A percentile compares a stretch with the other conserved stretches of the same genome.
These are phyloP conservation scores for Pseudognaphalium luteoalbum DNA, from an alignment of 129 eudicot genomes.

Conservation along the genomic window DNA sequence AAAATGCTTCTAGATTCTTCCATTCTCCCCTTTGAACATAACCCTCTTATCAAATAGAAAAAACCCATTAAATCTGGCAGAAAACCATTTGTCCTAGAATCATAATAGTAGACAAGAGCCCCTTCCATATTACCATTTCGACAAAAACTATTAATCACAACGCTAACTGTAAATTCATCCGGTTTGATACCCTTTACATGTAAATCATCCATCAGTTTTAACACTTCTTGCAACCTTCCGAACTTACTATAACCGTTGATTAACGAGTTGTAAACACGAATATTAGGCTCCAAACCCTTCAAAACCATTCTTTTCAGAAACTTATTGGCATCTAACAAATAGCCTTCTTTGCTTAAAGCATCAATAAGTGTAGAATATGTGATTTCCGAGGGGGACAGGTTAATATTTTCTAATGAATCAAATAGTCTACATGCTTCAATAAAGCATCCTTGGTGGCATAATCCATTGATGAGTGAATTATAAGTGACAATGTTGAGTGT, in stretches of 20 bases:
- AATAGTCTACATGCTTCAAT: slow-evolving; percentile 85
- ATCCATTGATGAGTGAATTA: slow-evolving; percentile 70
- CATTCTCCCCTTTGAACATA: slow-evolving; percentile 90
- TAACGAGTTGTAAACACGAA: slow-evolving; percentile 66
- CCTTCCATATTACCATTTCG: slow-evolving; percentile 82
- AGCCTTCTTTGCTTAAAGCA: slow-evolving; percentile 68
- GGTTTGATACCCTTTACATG: slow-evolving; percentile 51
- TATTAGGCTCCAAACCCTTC: slow-evolving; percentile 53
- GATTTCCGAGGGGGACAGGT: slow-evolving; percentile 62
- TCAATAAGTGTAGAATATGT: slow-evolving; percentile 77
- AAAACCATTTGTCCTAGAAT: slow-evolving; percentile 47
- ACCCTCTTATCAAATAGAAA: slow-evolving; percentile 65
- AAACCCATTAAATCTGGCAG: slow-evolving; percentile 82
- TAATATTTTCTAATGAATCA: slow-evolving; percentile 68
- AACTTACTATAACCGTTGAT: slow-evolving; percentile 68
- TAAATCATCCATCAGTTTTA: slow-evolving; percentile 54
- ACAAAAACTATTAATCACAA: slow-evolving; percentile 65
- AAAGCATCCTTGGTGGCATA: slow-evolving; percentile 75
- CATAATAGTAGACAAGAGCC: slow-evolving; percentile 57
- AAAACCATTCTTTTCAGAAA: slow-evolving; percentile 65
- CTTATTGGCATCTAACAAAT: slow-evolving; percentile 60
- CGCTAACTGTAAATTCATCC: slow-evolving; percentile 71
- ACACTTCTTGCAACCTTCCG: slow-evolving; percentile 57
- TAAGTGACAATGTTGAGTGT: slow-evolving; percentile 58
- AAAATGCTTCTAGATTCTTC: slow-evolving; percentile 83